Base-by-base conservation (phyloP, 768 basidiomycete genomes). In the Crucibulum laeve region DNA sequence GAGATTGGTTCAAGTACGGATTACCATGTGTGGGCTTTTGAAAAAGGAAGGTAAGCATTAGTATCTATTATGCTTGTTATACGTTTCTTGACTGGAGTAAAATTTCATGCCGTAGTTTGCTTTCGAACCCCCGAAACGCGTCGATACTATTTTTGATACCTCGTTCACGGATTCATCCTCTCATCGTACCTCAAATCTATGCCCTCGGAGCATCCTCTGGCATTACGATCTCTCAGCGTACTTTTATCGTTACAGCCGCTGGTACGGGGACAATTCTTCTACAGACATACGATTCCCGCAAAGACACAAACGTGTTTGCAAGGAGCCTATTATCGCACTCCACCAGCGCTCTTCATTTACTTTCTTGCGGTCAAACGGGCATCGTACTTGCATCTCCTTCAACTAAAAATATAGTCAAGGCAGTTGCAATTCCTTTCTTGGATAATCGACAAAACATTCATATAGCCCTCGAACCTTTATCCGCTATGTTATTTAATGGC, bases 91-190 rank as follows among this genome's bases (percentile, higher is more conserved):
- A 22, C 36, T 45, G 15, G 43, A 38, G n/a, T 24, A 33, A 2
- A 18, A 21, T 13, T 26, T 40, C 30, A 41, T 34, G 25, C 47
- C 39, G 4, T 42, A 58, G 56, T 4, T 46, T 50, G 14, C 22
- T 53, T 3, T 17, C 49, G 21, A 48, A 62, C 43, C 44, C 55
- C 36, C 50, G 49, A 38, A 45, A 53, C 30, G 57, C 61, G 19
- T 53, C 56, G 25, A 15, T 68, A 32, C 39, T 67, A 25, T 48
- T 71, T 43, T 48, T 73, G 26, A 53, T 65, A 30, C 61, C 68
- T 39, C 53, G 57, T 36, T 37, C 30, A n/a, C 33, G 18, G 15
- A 24, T 17, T 18, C 38, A 4, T 43, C 44, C 42, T 17, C 22
- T 39, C 17, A 15, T 13, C 17, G 38, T 43, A 8, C n/a, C 40